Evolutionary conservation across 495 filamentous ascomycete species (phyloP), one percentile per base, ranked within the genome.

Genomic region (Baudoinia panamericana): DNA sequence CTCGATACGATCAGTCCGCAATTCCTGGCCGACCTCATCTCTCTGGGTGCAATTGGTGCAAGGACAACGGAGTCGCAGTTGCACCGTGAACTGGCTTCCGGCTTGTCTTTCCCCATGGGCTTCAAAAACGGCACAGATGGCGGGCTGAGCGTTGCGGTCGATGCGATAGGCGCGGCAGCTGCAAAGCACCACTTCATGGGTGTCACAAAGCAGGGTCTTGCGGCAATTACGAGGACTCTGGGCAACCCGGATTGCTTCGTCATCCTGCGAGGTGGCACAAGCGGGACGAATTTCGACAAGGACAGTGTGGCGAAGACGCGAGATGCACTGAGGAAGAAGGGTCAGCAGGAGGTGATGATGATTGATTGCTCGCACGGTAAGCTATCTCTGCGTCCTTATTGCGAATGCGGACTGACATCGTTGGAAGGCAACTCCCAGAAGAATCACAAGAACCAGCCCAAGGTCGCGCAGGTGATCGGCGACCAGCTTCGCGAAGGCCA

Each of bases 81-180:
- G 26, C 90, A 97, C 62, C 76, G 90, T 35, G 90, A 97, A 64
- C 69, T 97, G 21, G 90, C 90, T 16, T 92, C 83, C n/a, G 90
- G 90, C 51, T 74, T 97, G 16, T 93, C 84, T 30, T 97, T 95
- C 77, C 90, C 90, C 4, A 86, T 97, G 36, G 90, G 90, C 11
- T 97, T 93, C 79, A 97, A 96, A 75, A 97, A 97, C 58, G 92
- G 90, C 32, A 97, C 90, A 22, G 90, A 97, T 55, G 90, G 90
- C n/a, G 82, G 79, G 53, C 63, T 97, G 36, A 75, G 72, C 17
- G 88, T 97, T n/a, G 86, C 88, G 28, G 88, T 97, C 48, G 90
- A 97, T 56, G 90, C 90, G 31, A 92, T 95, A 46, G 87, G 92
- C 40, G 78, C 85, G 6, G 90, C 90, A 2, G 79, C 83, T 22